A percentile compares a stretch with the other conserved stretches of the same genome.
Conservation (phyloP, 2,329 filamentous ascomycete genomes). For the Tetracladium maxilliforme region DNA sequence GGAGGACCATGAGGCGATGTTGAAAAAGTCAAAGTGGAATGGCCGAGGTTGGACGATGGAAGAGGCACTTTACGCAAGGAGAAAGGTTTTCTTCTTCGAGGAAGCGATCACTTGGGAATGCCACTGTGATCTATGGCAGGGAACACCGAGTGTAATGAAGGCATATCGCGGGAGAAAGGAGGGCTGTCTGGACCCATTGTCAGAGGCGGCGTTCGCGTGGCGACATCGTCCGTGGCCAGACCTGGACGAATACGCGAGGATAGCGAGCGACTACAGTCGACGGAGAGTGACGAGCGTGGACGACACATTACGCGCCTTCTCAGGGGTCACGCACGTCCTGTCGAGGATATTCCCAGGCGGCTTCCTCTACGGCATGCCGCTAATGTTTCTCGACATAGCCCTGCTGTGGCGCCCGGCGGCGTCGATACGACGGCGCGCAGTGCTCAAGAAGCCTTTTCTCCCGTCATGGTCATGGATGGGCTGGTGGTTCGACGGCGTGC, state of each 20-base stretch:
- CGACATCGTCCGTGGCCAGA: slow-evolving; percentile 23
- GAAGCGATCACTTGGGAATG: too few species aligned
- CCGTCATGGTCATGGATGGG: slow-evolving; percentile 33
- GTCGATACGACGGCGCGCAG: slow-evolving; percentile 23
- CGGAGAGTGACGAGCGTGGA: slow-evolving; percentile 22
- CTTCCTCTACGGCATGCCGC: slow-evolving; percentile 28
- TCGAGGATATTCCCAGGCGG: slow-evolving; percentile 23
- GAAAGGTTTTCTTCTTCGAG: slow-evolving; percentile 27
- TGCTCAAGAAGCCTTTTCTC: too few species aligned
- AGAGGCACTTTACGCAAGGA: slow-evolving; percentile 25
- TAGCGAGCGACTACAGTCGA: slow-evolving; percentile 26
- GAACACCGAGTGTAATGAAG: slow-evolving; percentile 31
- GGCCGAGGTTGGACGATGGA: slow-evolving; percentile 27
- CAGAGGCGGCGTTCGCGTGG: slow-evolving; percentile 13
- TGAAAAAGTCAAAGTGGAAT: slow-evolving; percentile 17
- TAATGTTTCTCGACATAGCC: slow-evolving; percentile 28
- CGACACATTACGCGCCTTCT: slow-evolving; percentile 25
- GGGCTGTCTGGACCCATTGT: slow-evolving; percentile 21
- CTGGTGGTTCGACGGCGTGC: slow-evolving; percentile 28
- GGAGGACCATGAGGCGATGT: neutral
- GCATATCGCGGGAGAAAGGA: too few species aligned
- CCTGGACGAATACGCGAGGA: slow-evolving; percentile 26
- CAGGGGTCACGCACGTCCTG: slow-evolving; percentile 25
- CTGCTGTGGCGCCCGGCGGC: slow-evolving; percentile 28
- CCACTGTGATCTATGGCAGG: too few species aligned